Base-by-base conservation (phyloP, 2,329 filamentous ascomycete genomes). In the Penicillium occitanis region DNA sequence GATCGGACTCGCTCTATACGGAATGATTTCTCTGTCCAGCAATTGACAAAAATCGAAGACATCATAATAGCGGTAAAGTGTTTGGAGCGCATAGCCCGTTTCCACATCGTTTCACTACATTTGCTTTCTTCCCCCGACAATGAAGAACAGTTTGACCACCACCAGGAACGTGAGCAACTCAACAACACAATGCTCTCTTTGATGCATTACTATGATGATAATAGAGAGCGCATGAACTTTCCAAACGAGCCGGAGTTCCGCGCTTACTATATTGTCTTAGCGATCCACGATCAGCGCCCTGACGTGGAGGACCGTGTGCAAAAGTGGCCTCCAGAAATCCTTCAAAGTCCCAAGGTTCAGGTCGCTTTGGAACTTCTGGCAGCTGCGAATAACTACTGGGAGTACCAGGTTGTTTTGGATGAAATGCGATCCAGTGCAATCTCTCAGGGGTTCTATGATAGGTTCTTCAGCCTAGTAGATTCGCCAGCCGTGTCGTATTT, bases 11-110 rank as follows among this genome's bases (percentile, higher is more conserved):
- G 87, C 57, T 87, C 86, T 5, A 84, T 90, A 66, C 83, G 87
- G 48, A 89, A 89, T 71, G 87, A 90, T 72, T 86, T 89, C 61
- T 86, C 86, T 2, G 87, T 88, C 22, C 86, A 88, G 73, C 84
- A 86, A 71, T 77, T 88, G 66, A 84, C 83, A 7, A 84, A 83
- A 68, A 74, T 78, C n/a, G 78, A 81, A n/a, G 84, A 88, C 71
- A 81, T 89, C 42, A 76, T 78, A 57, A 81, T 85, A 22, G 85
- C 86, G 4, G 84, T 89, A 6, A 84, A 85, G 25, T 88, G 86
- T 70, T 83, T 86, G 59, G 87, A 90, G 73, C 81, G 85, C 48
- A 89, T 88, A 69, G 86, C 85, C 33, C 84, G 87, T 4, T 88
- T 88, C 69, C 87, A 88, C 70, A 86, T 90, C 25, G 70, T 88